These are phyloP conservation scores for Biscogniauxia marginata DNA, from an alignment of 2,329 filamentous ascomycete species.

Conservation along the genomic window DNA sequence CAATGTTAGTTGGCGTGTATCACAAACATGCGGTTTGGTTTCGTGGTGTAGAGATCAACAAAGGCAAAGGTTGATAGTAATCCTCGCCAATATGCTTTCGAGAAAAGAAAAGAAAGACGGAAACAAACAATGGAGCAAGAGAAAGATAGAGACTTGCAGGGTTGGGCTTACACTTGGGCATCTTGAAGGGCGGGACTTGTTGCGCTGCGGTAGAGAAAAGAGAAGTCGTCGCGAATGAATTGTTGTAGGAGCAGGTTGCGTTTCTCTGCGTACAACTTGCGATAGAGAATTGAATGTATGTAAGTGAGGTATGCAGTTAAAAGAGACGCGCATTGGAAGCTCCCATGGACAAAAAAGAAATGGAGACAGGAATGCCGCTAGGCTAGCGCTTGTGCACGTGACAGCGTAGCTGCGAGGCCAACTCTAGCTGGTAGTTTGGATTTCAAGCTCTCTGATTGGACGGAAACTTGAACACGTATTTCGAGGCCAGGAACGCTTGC, in stretches of 20 bases:
- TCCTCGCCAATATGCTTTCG: constrained; percentile 30
- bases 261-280: too few relatives aligned
- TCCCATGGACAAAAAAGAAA: background rate
- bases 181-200: constrained; percentile 45
- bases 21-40: too few relatives aligned
- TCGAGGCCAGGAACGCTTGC: constrained; percentile 1
- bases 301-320: background rate
- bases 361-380: background rate
- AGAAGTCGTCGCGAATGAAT: background rate
- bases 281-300: background rate
- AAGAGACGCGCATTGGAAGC: background rate
- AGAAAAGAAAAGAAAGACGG: constrained; percentile 32
- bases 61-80: constrained; percentile 24
- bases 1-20: too few relatives aligned
- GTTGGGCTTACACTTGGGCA: constrained; percentile 73
- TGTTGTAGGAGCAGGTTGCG: background rate
- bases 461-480: constrained; percentile 23
- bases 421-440: background rate
- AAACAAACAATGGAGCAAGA: constrained; percentile 4
- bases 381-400: constrained; percentile 14
- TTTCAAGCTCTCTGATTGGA: constrained; percentile 9
- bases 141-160: constrained; percentile 39
- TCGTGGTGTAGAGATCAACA: too few relatives aligned
- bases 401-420: constrained; percentile 12
- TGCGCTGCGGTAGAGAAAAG: constrained; percentile 3